A percentile compares a stretch with the other conserved stretches of the same genome.
Evolutionary conservation across 2,329 filamentous ascomycete genomes (phyloP).

Genomic region (Fusarium odoratissimum): DNA sequence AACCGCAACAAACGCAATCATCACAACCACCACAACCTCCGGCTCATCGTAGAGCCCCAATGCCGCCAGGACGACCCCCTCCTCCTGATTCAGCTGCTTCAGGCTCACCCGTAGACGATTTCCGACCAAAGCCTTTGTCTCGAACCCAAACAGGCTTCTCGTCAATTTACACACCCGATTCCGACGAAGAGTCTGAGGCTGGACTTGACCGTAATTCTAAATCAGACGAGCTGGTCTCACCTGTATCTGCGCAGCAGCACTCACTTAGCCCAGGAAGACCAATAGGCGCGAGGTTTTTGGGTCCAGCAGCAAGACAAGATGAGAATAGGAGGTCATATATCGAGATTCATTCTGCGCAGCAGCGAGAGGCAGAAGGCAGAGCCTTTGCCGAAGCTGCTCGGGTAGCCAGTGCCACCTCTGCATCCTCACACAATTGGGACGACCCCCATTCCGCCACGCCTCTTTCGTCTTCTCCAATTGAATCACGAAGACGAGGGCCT

Average conservation of each 20-base stretch:
- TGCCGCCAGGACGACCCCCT: conserved; percentile 26
- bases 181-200: conserved; percentile 33
- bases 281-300: conserved; percentile 54
- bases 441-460: conserved; percentile 45
- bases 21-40: conserved; percentile 44
- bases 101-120: conserved; percentile 53
- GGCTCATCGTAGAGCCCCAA: conserved; percentile 37
- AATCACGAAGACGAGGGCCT: conserved; percentile 36
- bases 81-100: conserved; percentile 13
- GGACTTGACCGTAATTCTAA: conserved; percentile 24
- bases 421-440: conserved; percentile 50
- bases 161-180: conserved; percentile 41
- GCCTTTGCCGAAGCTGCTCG: conserved; percentile 65
- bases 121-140: conserved; percentile 63
- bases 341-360: conserved; percentile 68
- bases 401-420: conserved; percentile 49
- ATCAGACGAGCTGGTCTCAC: conserved; percentile 34
- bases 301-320: conserved; percentile 56
- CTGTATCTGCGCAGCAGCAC: conserved; percentile 31
- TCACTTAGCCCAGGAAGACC: conserved; percentile 50
- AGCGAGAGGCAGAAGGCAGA: conserved; percentile 69
- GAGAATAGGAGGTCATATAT: conserved; percentile 69
- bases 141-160: conserved; percentile 44
- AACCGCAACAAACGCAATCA: not conserved
- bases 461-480: conserved; percentile 42